Conservation (phyloP, 1,284 basidiomycete species). For the Sutorius eximius region DNA sequence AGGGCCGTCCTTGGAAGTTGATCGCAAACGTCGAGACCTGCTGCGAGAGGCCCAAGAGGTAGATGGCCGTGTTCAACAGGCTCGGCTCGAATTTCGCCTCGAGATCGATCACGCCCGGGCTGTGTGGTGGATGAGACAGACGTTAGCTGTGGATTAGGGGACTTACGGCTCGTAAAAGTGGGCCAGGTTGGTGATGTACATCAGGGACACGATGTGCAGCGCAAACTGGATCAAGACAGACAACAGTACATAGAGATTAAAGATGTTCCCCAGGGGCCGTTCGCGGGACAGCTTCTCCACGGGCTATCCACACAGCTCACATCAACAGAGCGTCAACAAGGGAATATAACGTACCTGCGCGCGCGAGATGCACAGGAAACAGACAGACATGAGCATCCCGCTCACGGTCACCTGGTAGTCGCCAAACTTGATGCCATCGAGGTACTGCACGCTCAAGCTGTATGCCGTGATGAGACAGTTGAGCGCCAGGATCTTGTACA, state of each 20-base stretch:
- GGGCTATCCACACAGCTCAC: slow-evolving; percentile 50
- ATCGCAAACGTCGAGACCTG: slow-evolving; percentile 96
- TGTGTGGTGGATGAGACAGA: slow-evolving; percentile 28
- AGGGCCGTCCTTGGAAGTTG: slow-evolving; percentile 96
- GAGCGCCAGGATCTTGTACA: slow-evolving; percentile 97
- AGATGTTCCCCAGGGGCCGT: slow-evolving; percentile 90
- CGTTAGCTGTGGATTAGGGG: background rate
- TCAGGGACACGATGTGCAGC: slow-evolving; percentile 82
- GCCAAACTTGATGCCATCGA: slow-evolving; percentile 97
- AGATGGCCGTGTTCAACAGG: slow-evolving; percentile 92
- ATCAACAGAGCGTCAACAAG: slow-evolving; percentile 1
- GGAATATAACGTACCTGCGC: slow-evolving; percentile 69
- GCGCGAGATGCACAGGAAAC: slow-evolving; percentile 94
- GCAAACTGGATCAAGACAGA: slow-evolving; percentile 92
- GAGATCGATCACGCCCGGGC: slow-evolving; percentile 81
- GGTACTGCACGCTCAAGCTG: slow-evolving; percentile 91
- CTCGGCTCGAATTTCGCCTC: slow-evolving; percentile 95
- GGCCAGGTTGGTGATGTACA: slow-evolving; percentile 88
- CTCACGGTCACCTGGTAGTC: slow-evolving; percentile 94
- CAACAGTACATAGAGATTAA: slow-evolving; percentile 90
- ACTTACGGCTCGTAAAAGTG: slow-evolving; percentile 77
- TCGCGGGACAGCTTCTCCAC: slow-evolving; percentile 90
- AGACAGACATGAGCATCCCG: slow-evolving; percentile 95
- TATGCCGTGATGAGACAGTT: slow-evolving; percentile 97
- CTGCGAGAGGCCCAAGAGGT: slow-evolving; percentile 89